A percentile compares a stretch with the other conserved stretches of the same genome.
These are phyloP conservation scores for Leccinum huronense DNA, from an alignment of 1,284 basidiomycete genomes.

Conservation along the genomic window DNA sequence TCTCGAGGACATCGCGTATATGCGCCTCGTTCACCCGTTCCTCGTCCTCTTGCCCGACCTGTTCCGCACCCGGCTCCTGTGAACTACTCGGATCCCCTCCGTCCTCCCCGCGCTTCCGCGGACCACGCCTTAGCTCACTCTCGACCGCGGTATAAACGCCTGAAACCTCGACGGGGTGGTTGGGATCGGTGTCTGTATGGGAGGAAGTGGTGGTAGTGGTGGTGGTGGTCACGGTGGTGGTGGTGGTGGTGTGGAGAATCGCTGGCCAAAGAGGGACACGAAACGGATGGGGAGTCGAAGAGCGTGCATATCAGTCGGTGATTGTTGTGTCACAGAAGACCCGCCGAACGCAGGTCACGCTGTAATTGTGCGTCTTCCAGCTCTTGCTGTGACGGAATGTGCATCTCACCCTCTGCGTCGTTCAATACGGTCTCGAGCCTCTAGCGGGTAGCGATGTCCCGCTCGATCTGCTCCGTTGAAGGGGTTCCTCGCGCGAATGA, in stretches of 20 bases:
- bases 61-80: conserved; percentile 15
- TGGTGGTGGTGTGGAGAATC: conserved; percentile 38
- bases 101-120: conserved; percentile 20
- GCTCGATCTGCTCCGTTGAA: conserved; percentile 42
- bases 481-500: conserved; percentile 45
- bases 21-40: conserved; percentile 37
- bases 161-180: conserved; percentile 49
- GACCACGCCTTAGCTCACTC: conserved; percentile 44
- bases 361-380: conserved; percentile 48
- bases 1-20: conserved; percentile 61
- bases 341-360: conserved; percentile 53
- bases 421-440: conserved; percentile 48
- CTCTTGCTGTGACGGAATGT: conserved; percentile 33
- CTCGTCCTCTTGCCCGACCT: conserved; percentile 26
- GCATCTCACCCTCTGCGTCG: conserved; percentile 24
- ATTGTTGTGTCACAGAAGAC: conserved; percentile 42
- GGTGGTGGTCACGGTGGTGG: conserved; percentile 6
- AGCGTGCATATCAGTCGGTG: conserved; percentile 4
- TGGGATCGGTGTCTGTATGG: background rate
- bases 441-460: conserved; percentile 46
- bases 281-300: conserved; percentile 60
- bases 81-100: conserved; percentile 12
- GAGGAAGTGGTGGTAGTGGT: conserved; percentile 2
- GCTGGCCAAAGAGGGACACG: conserved; percentile 61
- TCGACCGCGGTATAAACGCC: conserved; percentile 65